These are phyloP conservation scores for Blastocrithidia nonstop DNA, from an alignment of 208 protist species.

Conservation along the genomic window DNA sequence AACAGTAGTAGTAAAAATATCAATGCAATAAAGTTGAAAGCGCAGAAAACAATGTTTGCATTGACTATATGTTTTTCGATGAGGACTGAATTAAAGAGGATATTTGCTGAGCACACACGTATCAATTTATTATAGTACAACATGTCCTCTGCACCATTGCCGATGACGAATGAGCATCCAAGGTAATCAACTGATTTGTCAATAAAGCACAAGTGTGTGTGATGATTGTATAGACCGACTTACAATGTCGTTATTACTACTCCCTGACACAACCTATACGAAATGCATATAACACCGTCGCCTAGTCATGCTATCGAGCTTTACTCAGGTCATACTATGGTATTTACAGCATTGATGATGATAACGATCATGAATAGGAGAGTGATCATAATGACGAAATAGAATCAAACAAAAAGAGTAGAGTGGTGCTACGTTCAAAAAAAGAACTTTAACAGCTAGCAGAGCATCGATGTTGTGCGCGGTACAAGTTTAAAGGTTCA, in stretches of 20 bases:
- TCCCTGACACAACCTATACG: conserved; percentile 16
- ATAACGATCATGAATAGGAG: too few species aligned
- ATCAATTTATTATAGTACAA: conserved; percentile 64
- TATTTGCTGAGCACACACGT: too few species aligned
- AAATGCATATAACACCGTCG: conserved; percentile 25
- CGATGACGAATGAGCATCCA: conserved; percentile 10
- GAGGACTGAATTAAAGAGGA: too few species aligned
- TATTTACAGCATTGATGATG: too few species aligned
- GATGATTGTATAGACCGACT: conserved; percentile 48
- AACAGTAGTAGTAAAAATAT: too few species aligned
- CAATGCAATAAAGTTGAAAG: too few species aligned
- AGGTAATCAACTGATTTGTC: conserved; percentile 8
- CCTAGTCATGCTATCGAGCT: conserved; percentile 21
- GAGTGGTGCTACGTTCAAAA: conserved; percentile 24
- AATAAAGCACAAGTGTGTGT: conserved; percentile 14
- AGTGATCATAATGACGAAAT: too few species aligned
- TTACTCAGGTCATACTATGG: conserved; percentile 24
- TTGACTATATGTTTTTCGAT: too few species aligned
- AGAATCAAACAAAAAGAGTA: too few species aligned
- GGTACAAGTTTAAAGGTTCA: conserved; percentile 55
- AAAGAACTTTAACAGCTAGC: conserved; percentile 17
- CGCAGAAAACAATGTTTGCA: too few species aligned
- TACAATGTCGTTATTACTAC: conserved; percentile 49
- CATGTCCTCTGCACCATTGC: conserved; percentile 31
- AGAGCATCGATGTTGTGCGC: conserved; percentile 11